A percentile compares a stretch with the other conserved stretches of the same genome.
Conservation (phyloP, 2,329 filamentous ascomycete species). For the Teratosphaeria epicoccoides region DNA sequence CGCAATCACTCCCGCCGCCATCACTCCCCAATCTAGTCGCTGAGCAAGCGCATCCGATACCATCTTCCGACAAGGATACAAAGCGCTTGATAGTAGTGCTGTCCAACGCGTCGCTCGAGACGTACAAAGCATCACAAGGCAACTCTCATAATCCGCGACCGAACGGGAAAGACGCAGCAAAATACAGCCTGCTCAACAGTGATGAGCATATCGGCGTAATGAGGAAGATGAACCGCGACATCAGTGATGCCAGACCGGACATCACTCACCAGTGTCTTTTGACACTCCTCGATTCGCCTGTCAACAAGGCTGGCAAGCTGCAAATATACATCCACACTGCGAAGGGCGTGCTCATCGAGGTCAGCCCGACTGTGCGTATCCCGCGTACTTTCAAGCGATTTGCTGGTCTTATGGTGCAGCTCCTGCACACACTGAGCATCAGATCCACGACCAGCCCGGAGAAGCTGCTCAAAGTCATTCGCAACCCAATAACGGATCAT, state of each 20-base stretch:
- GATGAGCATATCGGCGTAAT: slow-evolving; percentile 98
- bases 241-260: slow-evolving; percentile 92
- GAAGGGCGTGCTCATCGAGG: slow-evolving; percentile 93
- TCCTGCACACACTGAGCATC: slow-evolving; percentile 90
- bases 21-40: slow-evolving; percentile 84
- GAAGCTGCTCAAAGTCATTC: slow-evolving; percentile 93
- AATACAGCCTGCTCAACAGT: slow-evolving; percentile 95
- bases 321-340: slow-evolving; percentile 99
- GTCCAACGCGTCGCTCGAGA: slow-evolving; percentile 94
- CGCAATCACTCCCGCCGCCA: slow-evolving; percentile 88
- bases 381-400: slow-evolving; percentile 98
- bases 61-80: slow-evolving; percentile 77
- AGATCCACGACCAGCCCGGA: slow-evolving; percentile 94
- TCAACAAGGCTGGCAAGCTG: slow-evolving; percentile 95
- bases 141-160: slow-evolving; percentile 41
- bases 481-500: slow-evolving; percentile 95
- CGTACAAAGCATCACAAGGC: slow-evolving; percentile 68
- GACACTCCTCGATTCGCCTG: slow-evolving; percentile 90
- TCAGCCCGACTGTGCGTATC: slow-evolving; percentile 95
- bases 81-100: slow-evolving; percentile 89
- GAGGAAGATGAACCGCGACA: slow-evolving; percentile 98
- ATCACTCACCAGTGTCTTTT: slow-evolving; percentile 99
- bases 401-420: slow-evolving; percentile 94
- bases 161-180: slow-evolving; percentile 58
- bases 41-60: slow-evolving; percentile 79